These are phyloP conservation scores for Barnettozyma populi DNA, from an alignment of 805 yeast genomes.

Conservation along the genomic window DNA sequence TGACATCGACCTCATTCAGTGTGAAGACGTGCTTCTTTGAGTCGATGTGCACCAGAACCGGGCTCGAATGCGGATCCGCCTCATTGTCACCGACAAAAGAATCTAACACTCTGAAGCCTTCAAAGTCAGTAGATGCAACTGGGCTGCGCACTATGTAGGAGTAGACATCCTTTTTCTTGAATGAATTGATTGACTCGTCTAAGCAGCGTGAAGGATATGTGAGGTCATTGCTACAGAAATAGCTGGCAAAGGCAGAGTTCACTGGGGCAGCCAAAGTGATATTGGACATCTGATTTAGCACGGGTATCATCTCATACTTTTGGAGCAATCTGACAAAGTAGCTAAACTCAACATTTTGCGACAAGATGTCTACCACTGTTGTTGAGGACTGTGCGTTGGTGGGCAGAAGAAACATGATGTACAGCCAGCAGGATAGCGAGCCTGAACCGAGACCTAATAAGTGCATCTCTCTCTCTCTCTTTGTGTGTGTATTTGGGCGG, in stretches of 20 bases:
- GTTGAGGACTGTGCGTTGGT: slow-evolving; percentile 19
- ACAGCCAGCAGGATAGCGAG: not conserved
- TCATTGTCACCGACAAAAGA: slow-evolving; percentile 14
- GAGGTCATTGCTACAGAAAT: not conserved
- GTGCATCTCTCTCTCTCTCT: not conserved
- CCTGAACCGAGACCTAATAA: not conserved
- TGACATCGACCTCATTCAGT: slow-evolving; percentile 43
- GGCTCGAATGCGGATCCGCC: slow-evolving; percentile 20
- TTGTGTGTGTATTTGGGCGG: not conserved
- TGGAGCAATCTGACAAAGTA: slow-evolving; percentile 58
- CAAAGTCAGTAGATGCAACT: slow-evolving; percentile 7
- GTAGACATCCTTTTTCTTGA: slow-evolving; percentile 9
- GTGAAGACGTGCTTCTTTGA: slow-evolving; percentile 19
- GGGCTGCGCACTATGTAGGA: slow-evolving; percentile 15
- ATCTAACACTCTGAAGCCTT: slow-evolving; percentile 11
- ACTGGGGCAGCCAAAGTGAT: slow-evolving; percentile 78
- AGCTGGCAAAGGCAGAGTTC: slow-evolving; percentile 61
- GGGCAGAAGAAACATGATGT: not conserved
- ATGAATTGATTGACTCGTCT: not conserved
- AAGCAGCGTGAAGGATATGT: not conserved
- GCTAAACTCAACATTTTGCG: slow-evolving; percentile 63
- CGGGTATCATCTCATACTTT: slow-evolving; percentile 54
- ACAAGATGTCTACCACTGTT: slow-evolving; percentile 63
- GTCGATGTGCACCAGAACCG: slow-evolving; percentile 24
- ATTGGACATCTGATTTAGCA: slow-evolving; percentile 51